Percentiles rank a stretch among this genome's conserved stretches.
phyloP scores from a whole-genome alignment of 257 asterid species.

The Nyctanthes arbortristis region DNA sequence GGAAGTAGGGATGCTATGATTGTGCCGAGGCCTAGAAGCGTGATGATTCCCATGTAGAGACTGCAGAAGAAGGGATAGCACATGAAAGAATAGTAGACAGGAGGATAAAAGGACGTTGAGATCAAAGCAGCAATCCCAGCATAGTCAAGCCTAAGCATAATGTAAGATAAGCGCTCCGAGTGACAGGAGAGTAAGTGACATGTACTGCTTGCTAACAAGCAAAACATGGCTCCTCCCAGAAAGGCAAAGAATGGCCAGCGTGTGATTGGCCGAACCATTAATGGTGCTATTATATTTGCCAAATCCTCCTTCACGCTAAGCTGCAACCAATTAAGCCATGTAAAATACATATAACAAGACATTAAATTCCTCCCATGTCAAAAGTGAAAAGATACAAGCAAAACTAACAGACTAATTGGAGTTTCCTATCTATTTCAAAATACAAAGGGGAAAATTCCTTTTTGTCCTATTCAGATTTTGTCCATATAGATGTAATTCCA shows the following conservation, averaged over 20 bases:
- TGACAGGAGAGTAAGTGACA: constrained; percentile 94
- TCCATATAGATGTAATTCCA: too few relatives aligned
- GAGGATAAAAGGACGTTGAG: constrained; percentile 95
- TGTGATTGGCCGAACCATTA: constrained; percentile 72
- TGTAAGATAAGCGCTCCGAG: constrained; percentile 75
- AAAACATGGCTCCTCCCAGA: constrained; percentile 97
- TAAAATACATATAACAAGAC: constrained; percentile 16
- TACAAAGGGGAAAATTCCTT: too few relatives aligned
- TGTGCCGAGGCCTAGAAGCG: constrained; percentile 69
- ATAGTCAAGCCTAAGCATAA: constrained; percentile 86
- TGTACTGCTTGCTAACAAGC: constrained; percentile 84
- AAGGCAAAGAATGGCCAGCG: constrained; percentile 98
- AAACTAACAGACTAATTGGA: neutral
- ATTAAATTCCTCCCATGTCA: neutral
- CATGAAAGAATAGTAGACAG: constrained; percentile 92
- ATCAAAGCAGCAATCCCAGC: constrained; percentile 91
- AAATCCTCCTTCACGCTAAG: constrained; percentile 68
- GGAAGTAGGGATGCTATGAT: constrained; percentile 78
- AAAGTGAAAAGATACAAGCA: neutral
- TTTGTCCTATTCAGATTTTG: too few relatives aligned
- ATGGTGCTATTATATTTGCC: constrained; percentile 76
- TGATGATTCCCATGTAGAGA: constrained; percentile 85
- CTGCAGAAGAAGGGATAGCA: constrained; percentile 84
- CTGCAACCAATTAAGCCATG: constrained; percentile 43
- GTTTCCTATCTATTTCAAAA: neutral